Evolutionary conservation across 2,329 filamentous ascomycete genomes (phyloP).

Genomic region (Diplodia corticola): DNA sequence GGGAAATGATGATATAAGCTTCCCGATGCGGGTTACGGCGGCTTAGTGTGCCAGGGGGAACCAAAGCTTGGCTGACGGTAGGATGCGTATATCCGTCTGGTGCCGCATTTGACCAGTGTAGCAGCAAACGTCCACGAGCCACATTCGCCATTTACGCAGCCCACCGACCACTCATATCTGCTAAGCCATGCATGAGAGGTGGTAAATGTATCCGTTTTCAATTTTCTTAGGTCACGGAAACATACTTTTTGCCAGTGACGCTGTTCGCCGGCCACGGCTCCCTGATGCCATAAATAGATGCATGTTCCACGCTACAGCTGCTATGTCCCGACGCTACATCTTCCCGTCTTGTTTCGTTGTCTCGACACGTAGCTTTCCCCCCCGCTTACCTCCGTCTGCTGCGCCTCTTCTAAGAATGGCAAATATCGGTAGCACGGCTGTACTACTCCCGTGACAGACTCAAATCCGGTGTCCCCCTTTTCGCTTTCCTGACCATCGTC

Average conservation of each 20-base stretch:
- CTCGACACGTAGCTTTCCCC: not conserved
- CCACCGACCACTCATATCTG: not conserved
- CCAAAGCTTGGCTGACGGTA: not conserved
- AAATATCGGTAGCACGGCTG: not conserved
- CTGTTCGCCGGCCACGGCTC: not conserved
- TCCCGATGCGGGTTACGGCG: conserved; percentile 4
- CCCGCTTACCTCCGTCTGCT: not conserved
- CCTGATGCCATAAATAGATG: not conserved
- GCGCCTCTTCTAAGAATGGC: not conserved
- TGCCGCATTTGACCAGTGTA: not conserved
- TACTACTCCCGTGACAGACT: not conserved
- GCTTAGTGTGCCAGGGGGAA: not conserved
- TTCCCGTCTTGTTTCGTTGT: not conserved
- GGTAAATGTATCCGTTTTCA: not conserved
- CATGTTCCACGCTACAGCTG: not conserved
- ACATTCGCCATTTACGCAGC: not conserved
- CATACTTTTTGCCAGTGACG: not conserved
- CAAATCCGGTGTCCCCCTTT: not conserved
- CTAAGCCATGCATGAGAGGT: conserved; percentile 5
- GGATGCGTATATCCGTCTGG: not conserved
- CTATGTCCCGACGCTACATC: no score
- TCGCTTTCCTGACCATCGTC: not conserved
- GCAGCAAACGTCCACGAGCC: conserved; percentile 1
- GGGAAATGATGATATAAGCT: not conserved
- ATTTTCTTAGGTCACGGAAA: not conserved